Evolutionary conservation across 2,329 filamentous ascomycete genomes (phyloP), one percentile per base, ranked within the genome.

Genomic region (Paramyrothecium roridum): DNA sequence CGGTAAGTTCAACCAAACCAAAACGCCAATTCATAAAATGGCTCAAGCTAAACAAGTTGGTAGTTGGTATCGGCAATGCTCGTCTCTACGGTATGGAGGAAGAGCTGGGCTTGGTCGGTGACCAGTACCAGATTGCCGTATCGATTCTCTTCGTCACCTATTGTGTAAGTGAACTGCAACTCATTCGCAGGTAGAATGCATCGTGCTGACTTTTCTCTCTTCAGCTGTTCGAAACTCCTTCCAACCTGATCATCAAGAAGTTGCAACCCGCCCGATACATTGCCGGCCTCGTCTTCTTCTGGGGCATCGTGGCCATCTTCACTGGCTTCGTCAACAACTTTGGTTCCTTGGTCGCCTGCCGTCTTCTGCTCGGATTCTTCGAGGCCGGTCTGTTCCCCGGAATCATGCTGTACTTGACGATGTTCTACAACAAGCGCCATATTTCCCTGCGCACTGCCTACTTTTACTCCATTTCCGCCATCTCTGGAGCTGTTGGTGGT

Each of bases 301-400:
- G 82, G 82, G 78, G 78, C 2, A 73, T 83, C 48, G 71, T 85
- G 19, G 78, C 82, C 19, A 79, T 80, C 2, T 76, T 80, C 62
- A 85, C 80, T 1, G 85, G 84, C 0, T 71, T 87, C 12, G 77
- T 79, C 4, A 77, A 83, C 50, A 82, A 71, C 60, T 85, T 81
- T 60, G 77, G 70, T 8, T 78, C 78, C 1, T 68, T 87, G 7
- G 71, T 87, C 12, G 82, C 76, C 16, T 83, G 79, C 54, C 80
- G 84, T 11, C 64, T 87, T 0, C 68, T 86, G 1, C 76, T 87
- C 0, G 84, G 84, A 1, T 67, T 81, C 3, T 77, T 84, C 16
- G 84, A 87, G 67, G 82, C 80, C 6, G 84, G 83, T 0, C 71
- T 86, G 1, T 86, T 87, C 59, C 83, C 84, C 0, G 82, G 83